Conservation (phyloP, 768 basidiomycete genomes). For the Amanita brunnescens region DNA sequence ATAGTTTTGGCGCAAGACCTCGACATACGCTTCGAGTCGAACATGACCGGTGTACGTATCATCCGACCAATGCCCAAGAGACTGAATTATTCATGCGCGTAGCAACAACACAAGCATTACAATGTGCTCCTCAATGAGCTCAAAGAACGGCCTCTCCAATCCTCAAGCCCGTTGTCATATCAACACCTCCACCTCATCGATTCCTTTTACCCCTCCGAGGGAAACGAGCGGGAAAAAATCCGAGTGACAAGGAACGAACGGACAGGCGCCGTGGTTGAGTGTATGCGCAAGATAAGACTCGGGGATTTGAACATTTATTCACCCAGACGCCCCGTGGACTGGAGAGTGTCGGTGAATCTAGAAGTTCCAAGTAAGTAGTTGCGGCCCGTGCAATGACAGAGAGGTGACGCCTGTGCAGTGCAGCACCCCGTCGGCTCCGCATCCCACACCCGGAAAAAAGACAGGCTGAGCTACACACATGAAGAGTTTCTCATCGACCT, state of each 20-base stretch:
- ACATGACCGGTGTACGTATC: conserved; percentile 76
- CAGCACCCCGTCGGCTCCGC: conserved; percentile 57
- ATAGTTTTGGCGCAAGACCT: conserved; percentile 62
- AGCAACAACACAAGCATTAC: conserved; percentile 84
- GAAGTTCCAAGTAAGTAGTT: conserved; percentile 69
- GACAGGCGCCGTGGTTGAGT: conserved; percentile 51
- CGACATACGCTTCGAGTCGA: conserved; percentile 79
- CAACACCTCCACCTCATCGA: conserved; percentile 73
- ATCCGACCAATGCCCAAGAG: background rate
- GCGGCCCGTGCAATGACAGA: background rate
- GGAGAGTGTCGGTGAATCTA: conserved; percentile 88
- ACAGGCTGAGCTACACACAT: conserved; percentile 88
- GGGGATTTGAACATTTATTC: conserved; percentile 83
- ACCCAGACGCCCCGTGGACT: conserved; percentile 80
- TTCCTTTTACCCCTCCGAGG: conserved; percentile 55
- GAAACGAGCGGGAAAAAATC: conserved; percentile 47
- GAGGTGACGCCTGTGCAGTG: conserved; percentile 31
- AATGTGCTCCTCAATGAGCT: conserved; percentile 84
- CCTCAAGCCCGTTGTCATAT: conserved; percentile 58
- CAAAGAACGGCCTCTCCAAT: conserved; percentile 41
- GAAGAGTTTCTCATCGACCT: conserved; percentile 91
- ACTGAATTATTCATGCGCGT: background rate
- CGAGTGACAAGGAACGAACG: conserved; percentile 82
- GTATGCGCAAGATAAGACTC: conserved; percentile 73
- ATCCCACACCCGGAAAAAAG: conserved; percentile 64